phyloP scores from a whole-genome alignment of 495 filamentous ascomycete genomes.

The Hypoxylon crocopeplum region DNA sequence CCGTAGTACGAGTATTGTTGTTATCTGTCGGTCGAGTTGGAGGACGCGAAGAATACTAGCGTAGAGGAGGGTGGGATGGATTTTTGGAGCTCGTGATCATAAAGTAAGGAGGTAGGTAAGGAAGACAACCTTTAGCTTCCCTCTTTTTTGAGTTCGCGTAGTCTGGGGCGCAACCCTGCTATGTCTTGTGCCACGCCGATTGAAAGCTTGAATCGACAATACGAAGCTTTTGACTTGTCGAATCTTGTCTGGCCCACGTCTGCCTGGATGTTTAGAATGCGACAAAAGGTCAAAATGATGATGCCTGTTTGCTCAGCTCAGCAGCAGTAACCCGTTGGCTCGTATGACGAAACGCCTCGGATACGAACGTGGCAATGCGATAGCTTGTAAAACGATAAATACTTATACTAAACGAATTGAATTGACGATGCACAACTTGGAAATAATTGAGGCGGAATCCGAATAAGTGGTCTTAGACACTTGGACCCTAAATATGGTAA shows the following conservation, averaged over 20 bases:
- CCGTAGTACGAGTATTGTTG: too few relatives aligned
- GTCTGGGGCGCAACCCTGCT: slow-evolving; percentile 7
- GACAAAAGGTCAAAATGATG: slow-evolving; percentile 7
- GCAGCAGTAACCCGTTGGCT: slow-evolving; percentile 4
- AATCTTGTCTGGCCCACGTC: too few relatives aligned
- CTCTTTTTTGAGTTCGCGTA: too few relatives aligned
- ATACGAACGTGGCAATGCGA: slow-evolving; percentile 20
- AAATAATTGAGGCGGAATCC: background rate
- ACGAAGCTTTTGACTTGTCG: too few relatives aligned
- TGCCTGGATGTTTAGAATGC: background rate
- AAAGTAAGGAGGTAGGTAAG: too few relatives aligned
- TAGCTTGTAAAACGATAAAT: slow-evolving; percentile 12
- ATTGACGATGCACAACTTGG: slow-evolving; percentile 1
- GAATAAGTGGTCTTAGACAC: background rate
- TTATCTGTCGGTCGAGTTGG: background rate
- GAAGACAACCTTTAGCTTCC: too few relatives aligned
- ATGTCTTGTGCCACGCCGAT: too few relatives aligned
- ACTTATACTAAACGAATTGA: slow-evolving; percentile 1
- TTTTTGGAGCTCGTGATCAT: slow-evolving; percentile 22
- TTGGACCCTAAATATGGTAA: slow-evolving; percentile 12
- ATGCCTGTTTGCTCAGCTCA: background rate
- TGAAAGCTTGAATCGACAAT: too few relatives aligned
- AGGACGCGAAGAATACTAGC: background rate
- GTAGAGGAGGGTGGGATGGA: slow-evolving; percentile 11
- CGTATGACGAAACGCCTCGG: slow-evolving; percentile 7